Evolutionary conservation across 129 eudicot genomes (phyloP), one percentile per base, ranked within the genome.

Genomic region (Chrysanthemum lavandulifolium): DNA sequence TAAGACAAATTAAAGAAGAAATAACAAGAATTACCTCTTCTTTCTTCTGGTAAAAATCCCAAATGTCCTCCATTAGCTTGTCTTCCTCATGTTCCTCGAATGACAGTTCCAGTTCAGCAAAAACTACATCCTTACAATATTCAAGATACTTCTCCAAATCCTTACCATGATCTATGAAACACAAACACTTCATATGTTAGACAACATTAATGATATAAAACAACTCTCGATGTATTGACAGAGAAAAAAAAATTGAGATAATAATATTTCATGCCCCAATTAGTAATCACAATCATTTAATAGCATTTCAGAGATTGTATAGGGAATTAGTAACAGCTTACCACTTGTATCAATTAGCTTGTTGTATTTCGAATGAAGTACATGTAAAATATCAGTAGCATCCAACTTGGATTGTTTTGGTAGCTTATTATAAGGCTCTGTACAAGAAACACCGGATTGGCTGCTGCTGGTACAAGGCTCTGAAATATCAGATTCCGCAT

Each of bases 71-170:
- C 31, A 86, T 81, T 64, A 88, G 54, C 64, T 74, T 57, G 31
- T 69, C 77, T 79, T 90, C 97, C 54, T 81, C 97, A 54, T 60
- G 69, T 66, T 89, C 89, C 81, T 86, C 90, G 36, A 78, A 76
- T 31, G 84, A 81, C 49, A 84, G 83, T 27, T 76, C 78, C 78
- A 65, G 71, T 53, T 91, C 97, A 73, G 90, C 81, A 81, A 92
- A 92, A 25, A 92, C 84, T 29, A 87, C 95, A 61, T 92, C 86
- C 68, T 82, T 85, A 65, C 88, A 89, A 62, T 85, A 89, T n/a
- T 80, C 84, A 40, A 92, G 91, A 82, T 92, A 92, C 6, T 83
- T 51, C 19, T 76, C 72, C 74, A 89, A 82, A 77, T 85, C 92
- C 73, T 77, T 80, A 27, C 82, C 78, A 61, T 75, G 82, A n/a